phyloP scores from a whole-genome alignment of 495 filamentous ascomycete species.

The Hypoxylon rickii region DNA sequence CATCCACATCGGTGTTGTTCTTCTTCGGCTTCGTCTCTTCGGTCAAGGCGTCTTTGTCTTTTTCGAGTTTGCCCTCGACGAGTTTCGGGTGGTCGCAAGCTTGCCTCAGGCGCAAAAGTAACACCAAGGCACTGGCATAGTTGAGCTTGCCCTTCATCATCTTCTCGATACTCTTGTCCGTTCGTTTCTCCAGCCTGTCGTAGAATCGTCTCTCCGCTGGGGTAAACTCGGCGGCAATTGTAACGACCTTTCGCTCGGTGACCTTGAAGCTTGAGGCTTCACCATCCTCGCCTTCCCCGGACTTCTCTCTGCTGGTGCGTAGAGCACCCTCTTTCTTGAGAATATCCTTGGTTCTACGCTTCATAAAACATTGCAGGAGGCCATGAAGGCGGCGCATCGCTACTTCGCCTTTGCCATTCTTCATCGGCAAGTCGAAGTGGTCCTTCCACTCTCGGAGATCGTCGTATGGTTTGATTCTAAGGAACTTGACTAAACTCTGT shows the following conservation, averaged over 20 bases:
- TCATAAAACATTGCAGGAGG: slow-evolving; percentile 91
- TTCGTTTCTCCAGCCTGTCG: slow-evolving; percentile 76
- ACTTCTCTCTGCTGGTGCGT: slow-evolving; percentile 67
- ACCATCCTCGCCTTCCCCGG: slow-evolving; percentile 49
- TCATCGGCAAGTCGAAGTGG: slow-evolving; percentile 83
- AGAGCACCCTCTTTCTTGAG: slow-evolving; percentile 80
- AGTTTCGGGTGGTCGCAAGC: slow-evolving; percentile 93
- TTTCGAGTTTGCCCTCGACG: slow-evolving; percentile 79
- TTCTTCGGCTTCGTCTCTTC: slow-evolving; percentile 61
- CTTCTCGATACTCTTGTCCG: slow-evolving; percentile 80
- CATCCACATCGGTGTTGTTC: slow-evolving; percentile 68
- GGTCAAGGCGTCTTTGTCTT: slow-evolving; percentile 81
- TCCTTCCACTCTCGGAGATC: slow-evolving; percentile 83
- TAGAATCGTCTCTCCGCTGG: slow-evolving; percentile 84
- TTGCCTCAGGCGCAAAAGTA: slow-evolving; percentile 86
- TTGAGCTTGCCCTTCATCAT: slow-evolving; percentile 82
- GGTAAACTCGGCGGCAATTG: slow-evolving; percentile 77
- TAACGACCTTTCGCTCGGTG: slow-evolving; percentile 83
- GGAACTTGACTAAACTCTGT: slow-evolving; percentile 88
- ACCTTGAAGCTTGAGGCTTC: slow-evolving; percentile 74
- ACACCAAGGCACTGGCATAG: slow-evolving; percentile 77
- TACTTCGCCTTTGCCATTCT: slow-evolving; percentile 79
- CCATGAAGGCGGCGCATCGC: slow-evolving; percentile 86
- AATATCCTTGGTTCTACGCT: slow-evolving; percentile 93
- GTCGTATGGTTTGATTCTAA: slow-evolving; percentile 89